Conservation (phyloP, 305 asterid genomes). For the Withania somnifera region DNA sequence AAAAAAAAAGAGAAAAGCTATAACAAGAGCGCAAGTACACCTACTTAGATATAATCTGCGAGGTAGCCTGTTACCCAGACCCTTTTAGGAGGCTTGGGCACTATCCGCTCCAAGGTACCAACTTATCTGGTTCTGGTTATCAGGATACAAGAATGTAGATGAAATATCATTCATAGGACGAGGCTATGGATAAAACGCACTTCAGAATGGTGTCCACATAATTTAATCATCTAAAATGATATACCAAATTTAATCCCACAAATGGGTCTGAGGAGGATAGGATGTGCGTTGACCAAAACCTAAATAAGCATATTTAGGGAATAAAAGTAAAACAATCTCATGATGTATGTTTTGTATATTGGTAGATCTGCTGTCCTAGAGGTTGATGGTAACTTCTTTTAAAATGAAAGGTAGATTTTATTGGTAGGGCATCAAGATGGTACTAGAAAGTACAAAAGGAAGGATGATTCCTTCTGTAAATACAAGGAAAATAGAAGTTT, state of each 20-base stretch:
- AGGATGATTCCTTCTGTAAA: neutral
- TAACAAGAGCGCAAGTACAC: neutral
- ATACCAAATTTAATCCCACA: neutral
- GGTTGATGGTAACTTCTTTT: neutral
- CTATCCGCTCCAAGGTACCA: neutral
- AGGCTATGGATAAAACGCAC: neutral
- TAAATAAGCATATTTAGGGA: neutral
- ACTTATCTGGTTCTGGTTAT: neutral
- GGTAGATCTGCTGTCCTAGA: neutral
- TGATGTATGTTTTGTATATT: neutral
- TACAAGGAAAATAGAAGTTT: neutral
- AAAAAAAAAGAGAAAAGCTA: neutral
- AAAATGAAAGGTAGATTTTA: neutral
- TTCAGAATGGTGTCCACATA: neutral
- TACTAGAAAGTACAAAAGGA: neutral
- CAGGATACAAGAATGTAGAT: neutral
- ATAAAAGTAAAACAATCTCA: neutral
- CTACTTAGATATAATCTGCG: neutral
- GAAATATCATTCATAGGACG: neutral
- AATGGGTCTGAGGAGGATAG: neutral
- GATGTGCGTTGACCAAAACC: neutral
- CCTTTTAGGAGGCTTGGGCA: neutral
- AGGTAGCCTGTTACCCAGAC: neutral
- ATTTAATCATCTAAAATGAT: neutral
- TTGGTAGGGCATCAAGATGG: neutral